Conservation (phyloP, 148 eudicot species). For the Rhododendron kiyosumense region DNA sequence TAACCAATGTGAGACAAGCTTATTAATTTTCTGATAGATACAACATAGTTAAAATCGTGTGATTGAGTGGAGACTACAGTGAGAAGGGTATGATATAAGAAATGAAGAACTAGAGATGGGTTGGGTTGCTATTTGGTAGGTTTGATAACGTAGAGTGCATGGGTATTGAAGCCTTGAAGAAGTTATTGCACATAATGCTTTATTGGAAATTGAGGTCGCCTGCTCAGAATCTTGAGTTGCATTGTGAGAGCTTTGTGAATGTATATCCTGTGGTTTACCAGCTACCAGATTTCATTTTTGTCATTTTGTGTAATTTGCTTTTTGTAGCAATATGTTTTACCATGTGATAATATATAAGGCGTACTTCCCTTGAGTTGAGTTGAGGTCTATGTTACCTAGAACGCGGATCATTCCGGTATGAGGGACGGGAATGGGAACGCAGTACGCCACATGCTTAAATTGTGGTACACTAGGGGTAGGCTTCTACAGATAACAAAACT, state of each 20-base stretch:
- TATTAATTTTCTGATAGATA: no score
- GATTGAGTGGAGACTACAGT: background rate
- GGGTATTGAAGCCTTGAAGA: background rate
- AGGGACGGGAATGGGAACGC: no score
- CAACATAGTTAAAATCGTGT: background rate
- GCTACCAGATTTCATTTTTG: background rate
- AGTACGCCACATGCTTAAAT: no score
- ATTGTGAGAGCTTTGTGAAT: background rate
- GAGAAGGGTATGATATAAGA: background rate
- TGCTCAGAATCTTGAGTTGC: background rate
- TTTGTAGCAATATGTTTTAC: background rate
- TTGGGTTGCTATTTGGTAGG: background rate
- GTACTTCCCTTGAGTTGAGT: background rate
- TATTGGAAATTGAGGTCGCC: background rate
- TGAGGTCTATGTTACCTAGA: background rate
- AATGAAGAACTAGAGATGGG: background rate
- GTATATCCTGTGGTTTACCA: no score
- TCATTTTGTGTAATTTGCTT: background rate
- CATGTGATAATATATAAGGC: background rate
- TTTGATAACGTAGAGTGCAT: background rate
- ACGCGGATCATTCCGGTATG: no score
- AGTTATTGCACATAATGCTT: background rate
- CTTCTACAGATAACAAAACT: no score
- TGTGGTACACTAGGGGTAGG: no score
- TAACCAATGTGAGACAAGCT: no score